Evolutionary conservation across 2,329 filamentous ascomycete genomes (phyloP).

Genomic region (Nemania bipapillata): DNA sequence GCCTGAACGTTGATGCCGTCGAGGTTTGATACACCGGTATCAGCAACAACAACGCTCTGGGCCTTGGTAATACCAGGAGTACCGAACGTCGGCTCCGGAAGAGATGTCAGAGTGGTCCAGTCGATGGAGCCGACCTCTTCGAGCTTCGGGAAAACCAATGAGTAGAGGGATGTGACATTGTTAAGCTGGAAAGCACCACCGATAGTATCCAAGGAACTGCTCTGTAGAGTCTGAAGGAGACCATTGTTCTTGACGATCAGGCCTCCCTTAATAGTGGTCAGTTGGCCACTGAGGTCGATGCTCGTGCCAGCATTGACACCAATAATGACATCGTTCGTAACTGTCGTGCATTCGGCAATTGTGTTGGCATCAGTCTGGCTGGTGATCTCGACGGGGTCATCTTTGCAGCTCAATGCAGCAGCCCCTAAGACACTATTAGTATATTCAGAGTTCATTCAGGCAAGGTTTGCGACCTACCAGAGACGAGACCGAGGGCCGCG

Average conservation of each 20-base stretch:
- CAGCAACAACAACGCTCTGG: conserved; percentile 76
- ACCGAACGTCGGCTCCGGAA: conserved; percentile 62
- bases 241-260: conserved; percentile 70
- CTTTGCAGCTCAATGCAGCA: conserved; percentile 50
- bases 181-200: conserved; percentile 75
- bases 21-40: conserved; percentile 84
- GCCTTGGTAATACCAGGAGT: conserved; percentile 72
- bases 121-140: conserved; percentile 72
- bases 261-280: conserved; percentile 64
- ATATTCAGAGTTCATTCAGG: too few relatives aligned
- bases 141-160: conserved; percentile 74
- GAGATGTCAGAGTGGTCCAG: conserved; percentile 76
- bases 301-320: conserved; percentile 64
- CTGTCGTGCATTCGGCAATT: conserved; percentile 72
- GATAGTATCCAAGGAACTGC: conserved; percentile 71
- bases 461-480: conserved; percentile 54
- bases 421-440: conserved; percentile 42
- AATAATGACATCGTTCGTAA: conserved; percentile 75
- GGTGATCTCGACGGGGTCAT: conserved; percentile 65
- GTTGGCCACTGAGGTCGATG: conserved; percentile 71
- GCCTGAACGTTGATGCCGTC: conserved; percentile 81
- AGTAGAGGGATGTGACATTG: conserved; percentile 74
- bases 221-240: conserved; percentile 69
- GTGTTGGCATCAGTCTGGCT: conserved; percentile 70
- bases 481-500: conserved; percentile 57